These are phyloP conservation scores for Apophysomyces ossiformis DNA, from an alignment of 371 early-diverging fungal species.

Conservation along the genomic window DNA sequence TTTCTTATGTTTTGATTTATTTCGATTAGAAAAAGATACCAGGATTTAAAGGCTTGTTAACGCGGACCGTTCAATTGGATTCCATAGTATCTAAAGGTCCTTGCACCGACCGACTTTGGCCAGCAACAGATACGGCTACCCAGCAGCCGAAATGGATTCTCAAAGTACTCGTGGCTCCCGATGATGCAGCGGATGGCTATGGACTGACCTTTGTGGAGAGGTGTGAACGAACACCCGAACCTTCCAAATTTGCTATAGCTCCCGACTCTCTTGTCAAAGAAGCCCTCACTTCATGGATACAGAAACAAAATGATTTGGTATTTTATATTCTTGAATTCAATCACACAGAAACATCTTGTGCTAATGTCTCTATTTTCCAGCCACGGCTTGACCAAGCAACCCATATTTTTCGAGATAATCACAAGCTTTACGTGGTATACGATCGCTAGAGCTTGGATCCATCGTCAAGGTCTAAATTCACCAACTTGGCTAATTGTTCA, in stretches of 20 bases:
- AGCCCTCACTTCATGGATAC: conserved; percentile 21
- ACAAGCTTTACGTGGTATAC: conserved; percentile 28
- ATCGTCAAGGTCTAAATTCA: conserved; percentile 39
- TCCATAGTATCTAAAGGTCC: neutral
- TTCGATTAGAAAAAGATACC: neutral
- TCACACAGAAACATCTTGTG: neutral
- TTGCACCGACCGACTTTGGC: neutral
- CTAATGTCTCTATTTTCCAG: neutral
- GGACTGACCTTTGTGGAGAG: neutral
- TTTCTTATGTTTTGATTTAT: neutral
- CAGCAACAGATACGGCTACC: neutral
- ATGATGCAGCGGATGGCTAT: neutral
- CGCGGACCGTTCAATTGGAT: neutral
- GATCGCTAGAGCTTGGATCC: conserved; percentile 23
- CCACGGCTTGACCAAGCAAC: conserved; percentile 23
- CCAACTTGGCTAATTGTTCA: conserved; percentile 47
- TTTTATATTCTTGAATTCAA: neutral
- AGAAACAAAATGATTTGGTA: conserved; percentile 20
- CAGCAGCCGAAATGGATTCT: neutral
- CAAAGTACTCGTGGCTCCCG: neutral
- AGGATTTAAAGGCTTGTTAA: neutral
- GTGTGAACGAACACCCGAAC: neutral
- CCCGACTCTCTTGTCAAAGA: conserved; percentile 18
- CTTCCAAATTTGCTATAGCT: conserved; percentile 12
- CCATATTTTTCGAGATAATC: conserved; percentile 24